Percentiles rank a stretch among this genome's conserved stretches.
phyloP scores from a whole-genome alignment of 2,329 filamentous ascomycete species.

The Aspergillus sojae region DNA sequence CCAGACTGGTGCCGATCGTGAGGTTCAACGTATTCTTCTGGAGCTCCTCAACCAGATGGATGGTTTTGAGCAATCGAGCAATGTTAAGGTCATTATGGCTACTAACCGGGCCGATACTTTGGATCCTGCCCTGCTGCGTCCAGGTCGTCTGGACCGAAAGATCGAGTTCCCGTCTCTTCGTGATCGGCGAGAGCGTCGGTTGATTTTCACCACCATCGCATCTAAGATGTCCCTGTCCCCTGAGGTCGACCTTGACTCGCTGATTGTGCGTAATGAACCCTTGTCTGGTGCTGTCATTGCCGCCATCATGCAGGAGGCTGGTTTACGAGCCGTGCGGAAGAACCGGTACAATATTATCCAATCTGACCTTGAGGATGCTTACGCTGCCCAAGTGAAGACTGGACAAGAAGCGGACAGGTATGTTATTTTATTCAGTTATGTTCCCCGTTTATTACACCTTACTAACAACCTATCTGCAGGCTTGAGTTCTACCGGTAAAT shows the following conservation, averaged over 20 bases:
- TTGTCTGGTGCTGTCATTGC: conserved; percentile 94
- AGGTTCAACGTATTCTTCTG: conserved; percentile 96
- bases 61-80: conserved; percentile 97
- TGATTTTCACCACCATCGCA: conserved; percentile 98
- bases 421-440: conserved; percentile 17
- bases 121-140: conserved; percentile 90
- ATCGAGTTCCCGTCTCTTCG: conserved; percentile 97
- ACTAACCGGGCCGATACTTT: conserved; percentile 97
- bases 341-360: conserved; percentile 99
- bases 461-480: conserved; percentile 60
- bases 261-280: conserved; percentile 96
- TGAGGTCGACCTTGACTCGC: conserved; percentile 91
- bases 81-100: conserved; percentile 99
- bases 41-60: conserved; percentile 99
- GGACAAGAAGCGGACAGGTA: conserved; percentile 67
- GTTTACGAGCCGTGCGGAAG: conserved; percentile 89
- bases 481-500: conserved; percentile 84
- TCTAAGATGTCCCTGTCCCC: conserved; percentile 95
- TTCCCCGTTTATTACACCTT: conserved; percentile 20
- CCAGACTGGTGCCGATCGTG: conserved; percentile 94
- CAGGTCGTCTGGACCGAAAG: conserved; percentile 94
- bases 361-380: conserved; percentile 92
- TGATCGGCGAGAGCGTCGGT: conserved; percentile 88
- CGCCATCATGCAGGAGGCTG: conserved; percentile 98
- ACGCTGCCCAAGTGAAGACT: conserved; percentile 94